Conservation (phyloP, 1,139 yeast species). For the Yamadazyma diddensiae region DNA sequence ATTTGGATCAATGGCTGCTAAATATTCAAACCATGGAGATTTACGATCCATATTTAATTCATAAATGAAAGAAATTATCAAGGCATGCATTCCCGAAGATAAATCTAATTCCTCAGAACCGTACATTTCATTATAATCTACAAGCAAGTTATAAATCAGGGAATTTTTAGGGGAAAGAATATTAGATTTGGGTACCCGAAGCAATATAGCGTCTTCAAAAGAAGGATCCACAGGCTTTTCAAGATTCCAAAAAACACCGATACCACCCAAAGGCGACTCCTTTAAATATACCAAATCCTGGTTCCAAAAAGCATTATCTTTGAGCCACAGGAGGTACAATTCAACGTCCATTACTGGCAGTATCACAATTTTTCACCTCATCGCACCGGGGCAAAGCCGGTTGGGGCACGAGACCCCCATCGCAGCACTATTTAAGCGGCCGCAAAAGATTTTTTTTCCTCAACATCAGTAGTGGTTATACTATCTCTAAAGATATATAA, state of each 20-base stretch:
- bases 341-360: neutral
- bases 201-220: conserved; percentile 29
- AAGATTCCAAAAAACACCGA: conserved; percentile 62
- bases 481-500: conserved; percentile 57
- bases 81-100: conserved; percentile 55
- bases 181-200: conserved; percentile 50
- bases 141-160: conserved; percentile 62
- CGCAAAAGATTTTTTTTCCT: conserved; percentile 9
- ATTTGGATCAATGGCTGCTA: conserved; percentile 51
- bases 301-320: conserved; percentile 50
- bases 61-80: conserved; percentile 68
- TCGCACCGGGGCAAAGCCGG: no score
- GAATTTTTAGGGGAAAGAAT: conserved; percentile 59
- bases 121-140: conserved; percentile 40
- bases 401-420: neutral
- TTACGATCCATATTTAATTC: conserved; percentile 50
- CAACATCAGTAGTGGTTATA: conserved; percentile 73
- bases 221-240: conserved; percentile 19
- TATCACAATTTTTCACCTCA: neutral
- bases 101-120: conserved; percentile 29
- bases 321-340: conserved; percentile 38
- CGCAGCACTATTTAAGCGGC: conserved; percentile 1
- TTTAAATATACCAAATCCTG: conserved; percentile 42
- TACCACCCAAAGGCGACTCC: conserved; percentile 57
- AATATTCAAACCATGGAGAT: conserved; percentile 78